Base-by-base conservation (phyloP, 179 eudicot genomes). In the Gypsophila paniculata region DNA sequence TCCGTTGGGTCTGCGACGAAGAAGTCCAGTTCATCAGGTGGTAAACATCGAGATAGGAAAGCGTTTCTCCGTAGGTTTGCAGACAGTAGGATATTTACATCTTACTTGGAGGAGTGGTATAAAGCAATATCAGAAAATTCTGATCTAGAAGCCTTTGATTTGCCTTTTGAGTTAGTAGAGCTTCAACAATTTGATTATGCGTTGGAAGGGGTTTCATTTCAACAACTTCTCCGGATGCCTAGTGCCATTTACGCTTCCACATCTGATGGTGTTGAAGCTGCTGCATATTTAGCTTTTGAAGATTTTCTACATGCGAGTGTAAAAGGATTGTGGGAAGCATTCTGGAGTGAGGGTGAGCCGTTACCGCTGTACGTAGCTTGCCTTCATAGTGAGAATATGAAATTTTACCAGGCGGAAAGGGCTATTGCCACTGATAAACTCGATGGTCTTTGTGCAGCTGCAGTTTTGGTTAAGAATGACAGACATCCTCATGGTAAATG, bases 121-220 rank as follows among this genome's bases (percentile, higher is more conserved):
- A 86, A 90, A 61, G 79, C 80, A 82, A 54, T 87, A 74, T 76
- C 81, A 54, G 88, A 81, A 71, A 51, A 75, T 69, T 78, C 91
- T 29, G 77, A 72, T n/a, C 25, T 73, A 59, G 84, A 88, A 61
- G 67, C 78, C 55, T 87, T 90, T 75, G 96, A 87, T 70, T 84
- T 87, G 62, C 98, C 98, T 70, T 92, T 92, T 73, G 96, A 92
- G 85, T 73, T 90, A 64, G 87, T 90, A 62, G 94, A 90, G 75
- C 94, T 92, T 77, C 98, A 92, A 65, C 85, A 92, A 72, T 90
- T 92, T 66, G 96, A 92, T 69, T 92, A 87, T 82, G 98, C 98
- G 68, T 78, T 92, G 67, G 98, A 90, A 82, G 90, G 95, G 34
- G 80, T 87, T 74, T 82, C 85, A 21, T 92, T 92, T 78, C 98